A percentile compares a stretch with the other conserved stretches of the same genome.
These are phyloP conservation scores for Glutinoglossum americanum DNA, from an alignment of 495 filamentous ascomycete genomes.

Conservation along the genomic window DNA sequence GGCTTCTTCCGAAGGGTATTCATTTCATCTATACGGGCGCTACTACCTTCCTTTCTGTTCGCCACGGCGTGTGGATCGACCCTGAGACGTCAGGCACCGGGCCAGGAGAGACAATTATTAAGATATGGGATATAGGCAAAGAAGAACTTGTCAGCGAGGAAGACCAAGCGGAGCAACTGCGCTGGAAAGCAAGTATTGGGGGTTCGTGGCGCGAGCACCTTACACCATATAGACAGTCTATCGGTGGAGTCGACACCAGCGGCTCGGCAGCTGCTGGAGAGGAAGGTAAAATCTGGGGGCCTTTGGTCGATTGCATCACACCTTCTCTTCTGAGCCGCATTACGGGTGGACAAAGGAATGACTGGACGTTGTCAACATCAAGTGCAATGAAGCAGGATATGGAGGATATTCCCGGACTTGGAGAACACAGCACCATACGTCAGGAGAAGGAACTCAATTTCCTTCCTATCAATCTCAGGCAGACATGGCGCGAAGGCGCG, in stretches of 20 bases:
- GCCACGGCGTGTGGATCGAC: slow-evolving; percentile 36
- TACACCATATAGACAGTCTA: slow-evolving; percentile 20
- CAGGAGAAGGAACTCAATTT: slow-evolving; percentile 26
- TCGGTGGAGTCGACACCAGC: neutral
- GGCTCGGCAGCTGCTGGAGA: slow-evolving; percentile 11
- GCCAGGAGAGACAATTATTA: slow-evolving; percentile 24
- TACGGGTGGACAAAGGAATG: slow-evolving; percentile 17
- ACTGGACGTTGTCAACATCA: slow-evolving; percentile 29
- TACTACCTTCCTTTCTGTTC: slow-evolving; percentile 20
- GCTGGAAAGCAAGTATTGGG: slow-evolving; percentile 22
- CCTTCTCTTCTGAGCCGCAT: slow-evolving; percentile 24
- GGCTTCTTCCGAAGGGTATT: slow-evolving; percentile 32
- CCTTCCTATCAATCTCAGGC: slow-evolving; percentile 26
- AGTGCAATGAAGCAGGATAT: slow-evolving; percentile 24
- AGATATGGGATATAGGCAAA: slow-evolving; percentile 30
- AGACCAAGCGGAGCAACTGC: slow-evolving; percentile 12
- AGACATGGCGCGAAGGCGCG: slow-evolving; percentile 46
- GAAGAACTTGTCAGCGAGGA: slow-evolving; percentile 17
- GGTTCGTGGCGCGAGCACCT: slow-evolving; percentile 20
- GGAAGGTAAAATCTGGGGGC: slow-evolving; percentile 18
- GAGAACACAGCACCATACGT: slow-evolving; percentile 7
- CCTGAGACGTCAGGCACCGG: slow-evolving; percentile 4
- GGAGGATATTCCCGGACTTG: slow-evolving; percentile 20
- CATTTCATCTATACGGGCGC: slow-evolving; percentile 35
- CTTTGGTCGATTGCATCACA: slow-evolving; percentile 29